Conservation (phyloP, 768 basidiomycete genomes). For the Hortiboletus flavorubellus region DNA sequence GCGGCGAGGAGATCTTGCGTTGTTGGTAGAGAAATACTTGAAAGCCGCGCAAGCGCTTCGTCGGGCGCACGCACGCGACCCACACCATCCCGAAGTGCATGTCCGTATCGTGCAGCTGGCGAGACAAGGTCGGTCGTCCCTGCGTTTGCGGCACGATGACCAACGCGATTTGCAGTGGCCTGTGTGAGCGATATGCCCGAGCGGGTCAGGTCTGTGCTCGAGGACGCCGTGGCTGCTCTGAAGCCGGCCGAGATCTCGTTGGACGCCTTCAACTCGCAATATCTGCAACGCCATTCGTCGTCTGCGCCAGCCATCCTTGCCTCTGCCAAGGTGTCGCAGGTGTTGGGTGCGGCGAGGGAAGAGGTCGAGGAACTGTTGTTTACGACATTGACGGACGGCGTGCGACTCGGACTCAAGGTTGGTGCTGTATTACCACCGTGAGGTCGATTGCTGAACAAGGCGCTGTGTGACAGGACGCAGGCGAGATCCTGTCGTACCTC, state of each 20-base stretch:
- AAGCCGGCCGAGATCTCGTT: constrained; percentile 55
- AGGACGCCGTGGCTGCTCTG: constrained; percentile 44
- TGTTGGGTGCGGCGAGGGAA: constrained; percentile 45
- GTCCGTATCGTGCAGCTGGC: constrained; percentile 65
- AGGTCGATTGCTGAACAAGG: not conserved
- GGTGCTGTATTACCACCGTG: not conserved
- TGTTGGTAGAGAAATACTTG: constrained; percentile 66
- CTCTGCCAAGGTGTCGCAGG: constrained; percentile 52
- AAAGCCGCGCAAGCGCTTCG: constrained; percentile 72
- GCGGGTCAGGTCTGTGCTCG: constrained; percentile 49
- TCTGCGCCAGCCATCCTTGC: constrained; percentile 57
- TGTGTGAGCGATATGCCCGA: constrained; percentile 42
- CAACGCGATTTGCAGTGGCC: constrained; percentile 37
- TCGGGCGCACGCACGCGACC: constrained; percentile 49
- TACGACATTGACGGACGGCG: constrained; percentile 41
- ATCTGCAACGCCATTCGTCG: constrained; percentile 59
- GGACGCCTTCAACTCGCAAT: constrained; percentile 73
- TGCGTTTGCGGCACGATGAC: not conserved
- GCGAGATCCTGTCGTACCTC: constrained; percentile 48
- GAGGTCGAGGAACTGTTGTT: constrained; percentile 65
- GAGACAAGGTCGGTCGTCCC: constrained; percentile 41
- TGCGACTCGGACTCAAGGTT: constrained; percentile 49
- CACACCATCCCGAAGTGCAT: constrained; percentile 66
- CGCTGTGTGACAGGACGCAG: constrained; percentile 43
- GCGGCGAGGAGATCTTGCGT: not conserved